Percentiles rank a stretch among this genome's conserved stretches.
Evolutionary conservation across 2,329 filamentous ascomycete species (phyloP).

Genomic region (Curvularia verruculosa): DNA sequence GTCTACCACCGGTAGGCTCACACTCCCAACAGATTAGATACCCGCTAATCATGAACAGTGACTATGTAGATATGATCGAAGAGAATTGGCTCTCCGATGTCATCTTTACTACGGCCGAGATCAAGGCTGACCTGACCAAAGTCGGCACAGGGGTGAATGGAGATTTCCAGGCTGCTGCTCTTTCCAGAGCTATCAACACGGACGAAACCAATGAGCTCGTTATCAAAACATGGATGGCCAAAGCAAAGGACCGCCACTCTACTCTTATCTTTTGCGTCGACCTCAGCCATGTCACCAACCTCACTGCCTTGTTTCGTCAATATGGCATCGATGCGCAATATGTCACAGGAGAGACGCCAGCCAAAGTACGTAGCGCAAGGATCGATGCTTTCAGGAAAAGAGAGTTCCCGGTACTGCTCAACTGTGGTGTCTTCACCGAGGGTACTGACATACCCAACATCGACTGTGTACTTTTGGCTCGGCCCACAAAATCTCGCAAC

Average conservation of each 20-base stretch:
- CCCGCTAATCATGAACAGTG: constrained; percentile 44
- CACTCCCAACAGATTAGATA: no score
- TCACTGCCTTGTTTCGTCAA: constrained; percentile 77
- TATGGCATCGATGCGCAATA: constrained; percentile 82
- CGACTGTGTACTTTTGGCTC: constrained; percentile 85
- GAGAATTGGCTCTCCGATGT: constrained; percentile 92
- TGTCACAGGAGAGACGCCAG: constrained; percentile 82
- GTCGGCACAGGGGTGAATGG: constrained; percentile 70
- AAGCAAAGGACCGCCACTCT: constrained; percentile 74
- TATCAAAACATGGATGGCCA: constrained; percentile 83
- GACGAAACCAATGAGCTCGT: constrained; percentile 80
- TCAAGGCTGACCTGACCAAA: constrained; percentile 76
- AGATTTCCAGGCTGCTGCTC: constrained; percentile 79
- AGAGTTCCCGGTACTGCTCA: constrained; percentile 85
- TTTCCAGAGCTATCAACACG: constrained; percentile 85
- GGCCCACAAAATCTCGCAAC: constrained; percentile 91
- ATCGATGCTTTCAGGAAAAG: constrained; percentile 77
- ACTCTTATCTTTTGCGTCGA: constrained; percentile 96
- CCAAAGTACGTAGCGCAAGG: constrained; percentile 68
- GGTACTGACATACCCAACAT: constrained; percentile 98
- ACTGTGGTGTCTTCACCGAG: constrained; percentile 96
- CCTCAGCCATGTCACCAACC: constrained; percentile 74
- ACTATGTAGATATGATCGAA: constrained; percentile 80
- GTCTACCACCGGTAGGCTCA: constrained; percentile 78
- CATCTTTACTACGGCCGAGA: constrained; percentile 90